A percentile compares a stretch with the other conserved stretches of the same genome.
phyloP scores from a whole-genome alignment of 805 yeast genomes.

The Metschnikowia rubicola region DNA sequence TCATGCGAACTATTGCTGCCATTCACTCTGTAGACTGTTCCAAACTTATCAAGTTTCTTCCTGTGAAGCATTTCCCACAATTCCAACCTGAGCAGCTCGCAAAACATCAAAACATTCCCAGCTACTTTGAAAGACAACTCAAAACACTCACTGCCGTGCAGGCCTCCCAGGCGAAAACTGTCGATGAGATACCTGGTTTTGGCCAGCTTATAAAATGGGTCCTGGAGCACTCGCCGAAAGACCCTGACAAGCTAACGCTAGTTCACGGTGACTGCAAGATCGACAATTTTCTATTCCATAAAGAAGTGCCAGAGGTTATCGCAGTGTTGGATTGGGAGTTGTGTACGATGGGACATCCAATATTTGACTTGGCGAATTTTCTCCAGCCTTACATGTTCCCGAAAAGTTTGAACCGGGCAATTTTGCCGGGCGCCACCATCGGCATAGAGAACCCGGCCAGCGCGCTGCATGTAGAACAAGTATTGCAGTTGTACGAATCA shows the following conservation, averaged over 20 bases:
- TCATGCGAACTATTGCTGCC: slow-evolving; percentile 44
- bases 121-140: slow-evolving; percentile 54
- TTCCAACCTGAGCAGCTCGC: slow-evolving; percentile 25
- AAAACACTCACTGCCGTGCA: slow-evolving; percentile 45
- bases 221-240: slow-evolving; percentile 42
- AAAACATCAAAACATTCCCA: slow-evolving; percentile 12
- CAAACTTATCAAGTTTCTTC: slow-evolving; percentile 41
- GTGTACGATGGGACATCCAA: slow-evolving; percentile 62
- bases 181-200: slow-evolving; percentile 49
- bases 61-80: slow-evolving; percentile 44
- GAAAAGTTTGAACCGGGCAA: slow-evolving; percentile 27
- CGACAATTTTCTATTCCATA: slow-evolving; percentile 62
- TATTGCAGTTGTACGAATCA: slow-evolving; percentile 27
- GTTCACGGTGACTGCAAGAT: slow-evolving; percentile 66
- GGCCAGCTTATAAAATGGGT: slow-evolving; percentile 42
- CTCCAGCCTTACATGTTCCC: slow-evolving; percentile 54
- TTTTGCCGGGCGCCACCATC: slow-evolving; percentile 23
- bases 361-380: slow-evolving; percentile 58
- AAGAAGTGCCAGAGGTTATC: slow-evolving; percentile 44
- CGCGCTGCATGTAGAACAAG: slow-evolving; percentile 15
- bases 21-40: slow-evolving; percentile 50
- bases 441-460: slow-evolving; percentile 33
- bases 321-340: slow-evolving; percentile 67
- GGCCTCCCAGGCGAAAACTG: slow-evolving; percentile 32
- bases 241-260: slow-evolving; percentile 41